These are phyloP conservation scores for Sporothrix brasiliensis DNA, from an alignment of 2,329 filamentous ascomycete species.

Conservation along the genomic window DNA sequence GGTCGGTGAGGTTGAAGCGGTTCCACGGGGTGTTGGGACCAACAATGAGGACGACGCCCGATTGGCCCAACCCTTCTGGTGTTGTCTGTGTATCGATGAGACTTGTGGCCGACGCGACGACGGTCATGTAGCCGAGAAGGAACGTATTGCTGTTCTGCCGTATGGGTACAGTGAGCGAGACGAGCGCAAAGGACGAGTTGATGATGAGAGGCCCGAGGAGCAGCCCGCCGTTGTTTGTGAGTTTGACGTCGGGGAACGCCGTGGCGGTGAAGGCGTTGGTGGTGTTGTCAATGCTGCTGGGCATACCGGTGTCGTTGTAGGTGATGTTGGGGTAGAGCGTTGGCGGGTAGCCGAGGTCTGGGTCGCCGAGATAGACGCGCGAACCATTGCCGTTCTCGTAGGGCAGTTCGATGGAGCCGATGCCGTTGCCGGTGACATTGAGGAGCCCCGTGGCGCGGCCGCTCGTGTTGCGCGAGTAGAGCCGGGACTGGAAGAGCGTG, in stretches of 20 bases:
- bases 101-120: conserved; percentile 69
- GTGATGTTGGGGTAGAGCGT: conserved; percentile 78
- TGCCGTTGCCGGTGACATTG: conserved; percentile 60
- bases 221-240: conserved; percentile 60
- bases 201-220: conserved; percentile 74
- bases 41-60: conserved; percentile 70
- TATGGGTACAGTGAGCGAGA: conserved; percentile 81
- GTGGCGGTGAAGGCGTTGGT: conserved; percentile 51
- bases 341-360: conserved; percentile 68
- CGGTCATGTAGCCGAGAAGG: conserved; percentile 80
- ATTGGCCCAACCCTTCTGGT: conserved; percentile 69
- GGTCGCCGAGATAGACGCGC: conserved; percentile 63
- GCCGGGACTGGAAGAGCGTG: conserved; percentile 68
- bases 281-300: conserved; percentile 48
- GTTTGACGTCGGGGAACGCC: conserved; percentile 55
- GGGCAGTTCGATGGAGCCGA: conserved; percentile 62
- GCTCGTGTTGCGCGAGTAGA: conserved; percentile 71
- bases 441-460: conserved; percentile 61
- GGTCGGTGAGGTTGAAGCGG: conserved; percentile 54
- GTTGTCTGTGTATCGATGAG: conserved; percentile 65
- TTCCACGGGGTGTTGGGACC: conserved; percentile 70
- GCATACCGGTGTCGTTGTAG: conserved; percentile 54
- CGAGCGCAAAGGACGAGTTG: conserved; percentile 71
- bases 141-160: conserved; percentile 65
- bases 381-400: conserved; percentile 61